Evolutionary conservation across 2,329 filamentous ascomycete genomes (phyloP).

Genomic region (Aaosphaeria pasadenensis): DNA sequence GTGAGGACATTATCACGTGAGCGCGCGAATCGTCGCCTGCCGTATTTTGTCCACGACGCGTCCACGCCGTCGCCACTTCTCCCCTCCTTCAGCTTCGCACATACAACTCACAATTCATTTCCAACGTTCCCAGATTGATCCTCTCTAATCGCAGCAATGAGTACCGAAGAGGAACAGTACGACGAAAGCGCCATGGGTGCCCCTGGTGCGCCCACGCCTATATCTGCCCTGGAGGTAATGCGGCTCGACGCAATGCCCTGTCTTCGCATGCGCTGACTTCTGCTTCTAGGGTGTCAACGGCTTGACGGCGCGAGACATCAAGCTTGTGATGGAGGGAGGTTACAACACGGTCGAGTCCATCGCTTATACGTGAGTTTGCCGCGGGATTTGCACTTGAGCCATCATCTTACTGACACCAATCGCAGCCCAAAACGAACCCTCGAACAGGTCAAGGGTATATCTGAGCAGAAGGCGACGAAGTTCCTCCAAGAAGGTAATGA

Average conservation of each 20-base stretch:
- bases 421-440: conserved; percentile 65
- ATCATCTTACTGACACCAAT: conserved; percentile 16
- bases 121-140: too few relatives aligned
- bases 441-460: conserved; percentile 97
- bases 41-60: too few relatives aligned
- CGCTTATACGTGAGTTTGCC: conserved; percentile 73
- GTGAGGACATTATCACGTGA: too few relatives aligned
- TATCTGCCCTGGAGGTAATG: conserved; percentile 77
- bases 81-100: too few relatives aligned
- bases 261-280: conserved; percentile 8
- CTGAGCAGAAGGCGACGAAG: conserved; percentile 92
- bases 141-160: conserved; percentile 33
- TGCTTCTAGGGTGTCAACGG: conserved; percentile 73
- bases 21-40: too few relatives aligned
- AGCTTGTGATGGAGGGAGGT: conserved; percentile 85
- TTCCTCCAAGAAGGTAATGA: conserved; percentile 80
- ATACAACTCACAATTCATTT: too few relatives aligned
- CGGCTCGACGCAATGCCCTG: conserved; percentile 16
- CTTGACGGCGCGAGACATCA: conserved; percentile 92
- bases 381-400: background rate
- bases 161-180: conserved; percentile 58
- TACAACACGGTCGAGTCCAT: conserved; percentile 95
- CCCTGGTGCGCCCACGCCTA: conserved; percentile 89
- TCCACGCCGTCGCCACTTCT: too few relatives aligned
- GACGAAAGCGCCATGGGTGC: conserved; percentile 74